Evolutionary conservation across 2,329 filamentous ascomycete species (phyloP), one percentile per base, ranked within the genome.

Genomic region (Exophiala sp.): DNA sequence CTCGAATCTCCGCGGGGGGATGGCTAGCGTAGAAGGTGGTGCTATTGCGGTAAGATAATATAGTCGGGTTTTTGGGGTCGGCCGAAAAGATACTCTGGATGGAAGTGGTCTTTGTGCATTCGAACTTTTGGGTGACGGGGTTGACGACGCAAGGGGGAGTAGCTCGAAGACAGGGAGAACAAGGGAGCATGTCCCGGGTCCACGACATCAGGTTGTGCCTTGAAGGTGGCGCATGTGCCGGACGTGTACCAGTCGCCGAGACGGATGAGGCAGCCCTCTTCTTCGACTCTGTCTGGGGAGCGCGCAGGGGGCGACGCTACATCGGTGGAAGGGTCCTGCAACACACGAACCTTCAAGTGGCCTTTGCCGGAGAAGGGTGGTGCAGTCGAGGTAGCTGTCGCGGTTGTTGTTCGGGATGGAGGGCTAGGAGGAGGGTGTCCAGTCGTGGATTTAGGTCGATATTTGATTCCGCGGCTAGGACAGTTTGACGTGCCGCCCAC

Each of bases 211-310:
- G 71, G 52, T 2, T 74, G 67, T 3, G 80, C 79, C 0, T 74
- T 79, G 63, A 80, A 84, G 0, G 78, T 83, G 1, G 83, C 84
- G 61, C 83, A 86, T 0, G 82, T 83, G 1, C 83, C 82, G 1
- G 72, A 75, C 0, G 75, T 74, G 62, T 83, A 87, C 84, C 83
- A 88, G 0, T 76, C 79, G 0, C 84, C 84, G 8, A 68, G 72
- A 48, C 76, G 76, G 62, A 86, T 87, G 50, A 87, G 73, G 58
- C 82, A 87, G n/a, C 84, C 83, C 6, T 71, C 73, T 11, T 23
- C 39, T 35, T 34, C 19, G 34, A n/a, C n/a, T 34, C 27, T 21
- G n/a, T 41, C 3, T 41, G 69, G 63, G n/a, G 62, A 62, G 41
- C 24, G 11, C 3, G 35, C 18, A 14, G 46, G 42, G 24, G 30